Base-by-base conservation (phyloP, 2,329 filamentous ascomycete species). In the Fusarium setosum region DNA sequence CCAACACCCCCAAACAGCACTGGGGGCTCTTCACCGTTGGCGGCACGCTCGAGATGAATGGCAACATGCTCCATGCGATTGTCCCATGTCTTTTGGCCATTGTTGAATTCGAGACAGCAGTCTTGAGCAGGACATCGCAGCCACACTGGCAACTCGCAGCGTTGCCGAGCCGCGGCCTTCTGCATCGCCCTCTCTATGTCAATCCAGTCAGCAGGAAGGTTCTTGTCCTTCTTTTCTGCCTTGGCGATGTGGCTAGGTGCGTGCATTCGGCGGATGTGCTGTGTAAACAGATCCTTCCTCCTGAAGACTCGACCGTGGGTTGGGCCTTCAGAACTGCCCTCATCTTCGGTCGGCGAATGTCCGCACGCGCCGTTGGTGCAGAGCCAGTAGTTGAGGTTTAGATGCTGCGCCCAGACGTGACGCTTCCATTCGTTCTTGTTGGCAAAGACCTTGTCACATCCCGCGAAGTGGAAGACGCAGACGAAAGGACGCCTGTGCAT, bases 361-460 rank as follows among this genome's bases (percentile, higher is more conserved):
- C 75, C 77, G 74, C 88, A 90, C 8, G 77, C 73, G 61, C 87
- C 90, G 29, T 91, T 81, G 66, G 89, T 85, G 79, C 94, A 98
- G 57, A 90, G 83, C 87, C 90, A 97, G 78, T 89, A 92, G 41
- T 86, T 81, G 4, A 92, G 82, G 53, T 90, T 86, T 20, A 97
- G 82, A 73, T 98, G 95, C 73, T 97, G 92, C 0, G 91, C 92
- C 29, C 83, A 81, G 71, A 95, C 88, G 74, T 98, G 95, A 0
- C 95, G 88, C 77, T 97, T 97, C 95, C 95, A 97, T 76, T 97
- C 94, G 74, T 97, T 97, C 80, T 97, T 97, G 68, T 86, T 90
- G 4, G 86, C 84, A 73, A 97, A 97, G 1, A 84, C 88, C 3
- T 88, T 87, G 1, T 63, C 67, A 79, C 95, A 98, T 31, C 91